Conservation (phyloP, 1,284 basidiomycete species). For the Porphyrellus sp. region DNA sequence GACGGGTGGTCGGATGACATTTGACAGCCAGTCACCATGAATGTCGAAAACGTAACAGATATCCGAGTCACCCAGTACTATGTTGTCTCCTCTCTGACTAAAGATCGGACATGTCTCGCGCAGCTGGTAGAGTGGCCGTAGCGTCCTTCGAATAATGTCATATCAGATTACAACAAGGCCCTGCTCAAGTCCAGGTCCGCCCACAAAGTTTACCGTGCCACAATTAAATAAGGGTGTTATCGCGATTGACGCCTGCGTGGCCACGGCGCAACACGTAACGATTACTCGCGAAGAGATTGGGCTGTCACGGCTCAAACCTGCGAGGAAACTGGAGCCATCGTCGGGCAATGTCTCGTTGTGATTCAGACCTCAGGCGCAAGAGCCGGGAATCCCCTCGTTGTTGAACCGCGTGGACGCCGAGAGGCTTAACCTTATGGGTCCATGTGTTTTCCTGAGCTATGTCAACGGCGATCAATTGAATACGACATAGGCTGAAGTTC, state of each 20-base stretch:
- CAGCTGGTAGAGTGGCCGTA: neutral
- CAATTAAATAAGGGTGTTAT: slow-evolving; percentile 27
- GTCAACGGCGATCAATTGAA: slow-evolving; percentile 37
- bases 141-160: slow-evolving; percentile 12
- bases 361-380: slow-evolving; percentile 11
- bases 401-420: slow-evolving; percentile 31
- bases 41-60: slow-evolving; percentile 1
- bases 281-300: slow-evolving; percentile 18
- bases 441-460: slow-evolving; percentile 32
- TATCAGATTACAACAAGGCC: slow-evolving; percentile 16
- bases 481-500: slow-evolving; percentile 34
- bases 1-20: slow-evolving; percentile 11
- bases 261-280: slow-evolving; percentile 25
- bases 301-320: slow-evolving; percentile 20
- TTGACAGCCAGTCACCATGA: slow-evolving; percentile 7
- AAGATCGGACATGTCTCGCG: slow-evolving; percentile 6
- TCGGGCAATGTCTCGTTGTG: too few species aligned
- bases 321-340: slow-evolving; percentile 15
- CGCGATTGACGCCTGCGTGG: slow-evolving; percentile 29
- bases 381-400: slow-evolving; percentile 16
- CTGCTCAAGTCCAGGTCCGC: too few species aligned
- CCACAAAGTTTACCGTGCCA: slow-evolving; percentile 18
- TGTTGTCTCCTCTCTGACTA: neutral
- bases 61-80: neutral
- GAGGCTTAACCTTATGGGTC: slow-evolving; percentile 32